Evolutionary conservation across 2,329 filamentous ascomycete species (phyloP).

Genomic region (Myriangium duriaei): DNA sequence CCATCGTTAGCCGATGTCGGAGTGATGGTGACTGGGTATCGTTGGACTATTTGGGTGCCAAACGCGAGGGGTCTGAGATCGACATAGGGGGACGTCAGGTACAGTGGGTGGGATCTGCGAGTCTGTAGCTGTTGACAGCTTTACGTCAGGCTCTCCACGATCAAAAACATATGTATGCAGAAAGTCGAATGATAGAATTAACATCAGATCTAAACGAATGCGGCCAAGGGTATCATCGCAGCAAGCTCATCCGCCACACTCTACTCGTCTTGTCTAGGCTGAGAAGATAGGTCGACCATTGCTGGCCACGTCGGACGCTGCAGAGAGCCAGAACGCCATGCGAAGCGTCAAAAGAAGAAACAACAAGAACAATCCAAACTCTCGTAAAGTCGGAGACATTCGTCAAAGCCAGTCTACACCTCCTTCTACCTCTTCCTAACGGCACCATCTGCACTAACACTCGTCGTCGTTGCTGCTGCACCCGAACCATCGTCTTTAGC

Average conservation of each 20-base stretch:
- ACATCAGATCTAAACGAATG: too few species aligned
- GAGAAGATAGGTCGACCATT: background rate
- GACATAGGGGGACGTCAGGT: too few species aligned
- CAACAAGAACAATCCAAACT: background rate
- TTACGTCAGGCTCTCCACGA: too few species aligned
- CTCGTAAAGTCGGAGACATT: background rate
- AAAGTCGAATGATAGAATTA: too few species aligned
- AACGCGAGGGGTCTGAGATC: too few species aligned
- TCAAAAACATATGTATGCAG: too few species aligned
- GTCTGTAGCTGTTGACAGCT: too few species aligned
- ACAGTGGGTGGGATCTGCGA: too few species aligned
- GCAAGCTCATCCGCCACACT: background rate
- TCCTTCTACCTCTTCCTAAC: constrained; percentile 7
- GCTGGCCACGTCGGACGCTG: too few species aligned
- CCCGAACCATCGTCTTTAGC: constrained; percentile 5
- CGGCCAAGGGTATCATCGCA: background rate
- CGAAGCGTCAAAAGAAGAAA: background rate
- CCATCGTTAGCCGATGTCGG: too few species aligned
- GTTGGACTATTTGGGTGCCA: too few species aligned
- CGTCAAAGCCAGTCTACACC: background rate
- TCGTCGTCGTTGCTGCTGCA: constrained; percentile 1
- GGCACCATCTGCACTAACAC: background rate
- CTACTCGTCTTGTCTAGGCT: background rate
- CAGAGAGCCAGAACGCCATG: constrained; percentile 4
- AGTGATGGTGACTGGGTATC: too few species aligned